A percentile compares a stretch with the other conserved stretches of the same genome.
phyloP scores from a whole-genome alignment of 495 filamentous ascomycete genomes.

The Penicillium canariense region DNA sequence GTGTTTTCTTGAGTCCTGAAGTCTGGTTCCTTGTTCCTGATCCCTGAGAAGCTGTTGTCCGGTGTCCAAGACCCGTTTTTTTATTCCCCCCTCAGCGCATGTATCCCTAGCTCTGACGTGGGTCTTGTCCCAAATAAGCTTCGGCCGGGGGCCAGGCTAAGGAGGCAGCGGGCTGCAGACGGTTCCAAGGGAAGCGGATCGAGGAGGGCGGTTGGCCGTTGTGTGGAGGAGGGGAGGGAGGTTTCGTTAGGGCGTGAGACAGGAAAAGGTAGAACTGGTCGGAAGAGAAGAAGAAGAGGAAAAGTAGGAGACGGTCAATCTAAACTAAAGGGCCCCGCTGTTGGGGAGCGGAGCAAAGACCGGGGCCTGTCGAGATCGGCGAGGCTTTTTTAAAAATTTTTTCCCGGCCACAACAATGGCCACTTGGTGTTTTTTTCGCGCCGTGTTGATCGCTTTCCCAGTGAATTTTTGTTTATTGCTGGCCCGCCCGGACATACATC shows the following conservation, averaged over 20 bases:
- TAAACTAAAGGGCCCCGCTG: slow-evolving; percentile 17
- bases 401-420: neutral
- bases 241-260: neutral
- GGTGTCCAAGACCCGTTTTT: neutral
- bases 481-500: neutral
- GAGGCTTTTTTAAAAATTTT: neutral
- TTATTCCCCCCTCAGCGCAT: neutral
- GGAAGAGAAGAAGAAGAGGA: slow-evolving; percentile 2
- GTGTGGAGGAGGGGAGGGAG: neutral
- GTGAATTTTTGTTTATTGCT: neutral
- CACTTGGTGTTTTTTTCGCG: neutral
- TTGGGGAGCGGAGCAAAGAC: slow-evolving; percentile 3
- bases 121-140: slow-evolving; percentile 6
- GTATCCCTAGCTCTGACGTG: neutral
- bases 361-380: slow-evolving; percentile 14
- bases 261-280: neutral
- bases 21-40: neutral
- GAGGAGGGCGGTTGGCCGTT: neutral
- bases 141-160: neutral
- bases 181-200: neutral
- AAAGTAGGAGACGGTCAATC: slow-evolving; percentile 7
- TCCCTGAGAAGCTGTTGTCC: neutral
- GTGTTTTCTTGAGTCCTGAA: neutral
- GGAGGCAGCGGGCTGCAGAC: neutral
- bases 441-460: neutral